Evolutionary conservation across 2,329 filamentous ascomycete genomes (phyloP).

Genomic region (Moelleriella libera): DNA sequence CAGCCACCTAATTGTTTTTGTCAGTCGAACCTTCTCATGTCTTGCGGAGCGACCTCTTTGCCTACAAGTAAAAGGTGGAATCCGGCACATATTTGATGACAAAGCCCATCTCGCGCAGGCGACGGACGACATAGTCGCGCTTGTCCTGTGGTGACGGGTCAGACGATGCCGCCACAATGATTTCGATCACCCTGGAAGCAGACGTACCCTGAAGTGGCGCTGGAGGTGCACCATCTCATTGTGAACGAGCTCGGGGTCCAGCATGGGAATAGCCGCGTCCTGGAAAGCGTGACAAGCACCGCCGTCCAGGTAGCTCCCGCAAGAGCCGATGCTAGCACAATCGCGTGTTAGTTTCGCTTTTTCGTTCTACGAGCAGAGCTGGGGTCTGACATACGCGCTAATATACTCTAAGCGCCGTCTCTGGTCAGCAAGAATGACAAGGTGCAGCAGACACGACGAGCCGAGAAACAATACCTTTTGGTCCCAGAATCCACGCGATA

Average conservation of each 20-base stretch:
- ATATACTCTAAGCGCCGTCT: constrained; percentile 53
- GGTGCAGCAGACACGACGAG: background rate
- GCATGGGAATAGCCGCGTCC: constrained; percentile 82
- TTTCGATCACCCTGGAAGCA: no score
- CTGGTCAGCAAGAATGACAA: background rate
- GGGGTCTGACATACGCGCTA: constrained; percentile 45
- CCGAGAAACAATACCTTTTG: constrained; percentile 42
- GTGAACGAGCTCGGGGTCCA: constrained; percentile 70
- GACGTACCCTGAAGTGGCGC: constrained; percentile 57
- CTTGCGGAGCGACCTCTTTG: background rate
- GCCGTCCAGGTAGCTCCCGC: constrained; percentile 87
- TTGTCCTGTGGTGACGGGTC: no score
- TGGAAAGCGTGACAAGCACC: constrained; percentile 93
- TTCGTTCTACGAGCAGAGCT: no score
- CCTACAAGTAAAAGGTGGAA: constrained; percentile 85
- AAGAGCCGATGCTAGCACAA: constrained; percentile 55
- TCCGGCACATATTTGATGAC: constrained; percentile 71
- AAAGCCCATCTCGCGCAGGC: constrained; percentile 79
- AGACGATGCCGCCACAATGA: no score
- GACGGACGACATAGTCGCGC: constrained; percentile 76
- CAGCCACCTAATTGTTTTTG: constrained; percentile 26
- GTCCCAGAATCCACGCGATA: constrained; percentile 90
- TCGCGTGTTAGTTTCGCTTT: constrained; percentile 1
- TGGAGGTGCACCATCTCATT: constrained; percentile 84
- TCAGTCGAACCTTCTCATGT: background rate